A percentile compares a stretch with the other conserved stretches of the same genome.
These are phyloP conservation scores for Austroboletus sp. DNA, from an alignment of 1,284 basidiomycete species.

Conservation along the genomic window DNA sequence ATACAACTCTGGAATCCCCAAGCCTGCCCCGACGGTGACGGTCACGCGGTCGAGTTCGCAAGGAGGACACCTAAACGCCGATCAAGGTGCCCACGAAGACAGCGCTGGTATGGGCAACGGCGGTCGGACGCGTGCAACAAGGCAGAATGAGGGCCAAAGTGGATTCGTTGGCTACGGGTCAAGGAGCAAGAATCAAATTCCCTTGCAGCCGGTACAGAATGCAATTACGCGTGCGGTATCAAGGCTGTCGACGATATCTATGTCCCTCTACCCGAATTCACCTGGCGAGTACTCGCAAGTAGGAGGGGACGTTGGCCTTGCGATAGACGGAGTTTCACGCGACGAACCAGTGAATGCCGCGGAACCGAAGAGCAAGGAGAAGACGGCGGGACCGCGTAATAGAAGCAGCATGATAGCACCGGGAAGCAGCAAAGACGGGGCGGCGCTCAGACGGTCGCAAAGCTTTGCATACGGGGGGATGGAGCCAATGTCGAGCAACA, in stretches of 20 bases:
- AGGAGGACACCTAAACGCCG: constrained; percentile 5
- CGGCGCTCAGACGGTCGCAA: constrained; percentile 32
- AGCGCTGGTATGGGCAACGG: constrained; percentile 1
- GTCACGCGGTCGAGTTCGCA: constrained; percentile 25
- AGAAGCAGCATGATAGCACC: constrained; percentile 31
- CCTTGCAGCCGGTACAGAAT: constrained; percentile 34
- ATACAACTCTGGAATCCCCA: constrained; percentile 43
- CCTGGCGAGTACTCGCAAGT: constrained; percentile 30
- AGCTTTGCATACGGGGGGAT: constrained; percentile 51
- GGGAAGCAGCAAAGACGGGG: constrained; percentile 18
- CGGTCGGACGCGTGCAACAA: constrained; percentile 1
- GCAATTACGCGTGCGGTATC: constrained; percentile 36
- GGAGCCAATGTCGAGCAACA: constrained; percentile 31
- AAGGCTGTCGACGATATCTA: constrained; percentile 47
- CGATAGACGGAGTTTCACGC: constrained; percentile 40
- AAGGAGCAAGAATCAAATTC: constrained; percentile 24
- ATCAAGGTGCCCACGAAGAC: constrained; percentile 4
- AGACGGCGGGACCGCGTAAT: constrained; percentile 29
- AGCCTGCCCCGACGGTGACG: constrained; percentile 27
- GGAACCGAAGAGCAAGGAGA: constrained; percentile 35
- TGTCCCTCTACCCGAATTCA: constrained; percentile 48
- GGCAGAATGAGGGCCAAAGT: constrained; percentile 20
- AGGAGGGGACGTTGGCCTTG: constrained; percentile 38
- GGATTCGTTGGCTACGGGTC: constrained; percentile 22
- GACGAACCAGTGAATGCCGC: constrained; percentile 35